phyloP scores from a whole-genome alignment of 1,284 basidiomycete species.

The Sporisorium iseilematis-ciliati region DNA sequence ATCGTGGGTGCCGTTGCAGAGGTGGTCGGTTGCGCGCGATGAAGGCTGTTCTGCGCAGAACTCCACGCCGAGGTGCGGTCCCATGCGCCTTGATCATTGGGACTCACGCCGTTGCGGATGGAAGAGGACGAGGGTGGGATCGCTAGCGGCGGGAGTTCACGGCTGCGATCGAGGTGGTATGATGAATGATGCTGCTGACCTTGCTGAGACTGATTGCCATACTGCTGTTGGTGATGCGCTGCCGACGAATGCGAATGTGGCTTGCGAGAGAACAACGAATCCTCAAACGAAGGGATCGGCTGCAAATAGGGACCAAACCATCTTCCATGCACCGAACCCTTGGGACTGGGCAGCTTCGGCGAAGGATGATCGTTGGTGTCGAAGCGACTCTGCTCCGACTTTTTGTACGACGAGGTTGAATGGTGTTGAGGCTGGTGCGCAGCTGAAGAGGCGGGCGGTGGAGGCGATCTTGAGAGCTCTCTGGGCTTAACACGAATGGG shows the following conservation, averaged over 20 bases:
- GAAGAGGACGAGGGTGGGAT: slow-evolving; percentile 16
- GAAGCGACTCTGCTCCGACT: slow-evolving; percentile 16
- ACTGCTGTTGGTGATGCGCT: slow-evolving; percentile 12
- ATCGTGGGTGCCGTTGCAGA: slow-evolving; percentile 7
- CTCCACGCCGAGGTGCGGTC: slow-evolving; percentile 34
- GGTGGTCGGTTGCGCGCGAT: slow-evolving; percentile 17
- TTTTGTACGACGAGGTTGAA: slow-evolving; percentile 13
- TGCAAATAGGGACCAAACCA: slow-evolving; percentile 52
- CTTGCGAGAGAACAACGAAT: slow-evolving; percentile 33
- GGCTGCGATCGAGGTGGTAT: slow-evolving; percentile 28
- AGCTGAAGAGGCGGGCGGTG: slow-evolving; percentile 9
- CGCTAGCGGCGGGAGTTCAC: slow-evolving; percentile 33
- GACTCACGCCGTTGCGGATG: slow-evolving; percentile 15
- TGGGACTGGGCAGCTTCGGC: slow-evolving; percentile 41
- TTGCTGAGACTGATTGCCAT: slow-evolving; percentile 8
- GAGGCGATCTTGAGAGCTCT: slow-evolving; percentile 27
- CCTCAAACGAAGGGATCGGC: slow-evolving; percentile 34
- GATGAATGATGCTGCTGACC: slow-evolving; percentile 13
- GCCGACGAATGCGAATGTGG: slow-evolving; percentile 10
- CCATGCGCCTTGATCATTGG: slow-evolving; percentile 23
- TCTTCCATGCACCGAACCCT: slow-evolving; percentile 39
- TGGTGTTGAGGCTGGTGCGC: slow-evolving; percentile 15
- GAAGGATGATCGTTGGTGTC: slow-evolving; percentile 21
- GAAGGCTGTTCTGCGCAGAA: slow-evolving; percentile 14
- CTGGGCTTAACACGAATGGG: slow-evolving; percentile 19